Percentiles rank a stretch among this genome's conserved stretches.
Evolutionary conservation across 345 rosid genomes (phyloP).

Genomic region (Eucalyptus marginata): DNA sequence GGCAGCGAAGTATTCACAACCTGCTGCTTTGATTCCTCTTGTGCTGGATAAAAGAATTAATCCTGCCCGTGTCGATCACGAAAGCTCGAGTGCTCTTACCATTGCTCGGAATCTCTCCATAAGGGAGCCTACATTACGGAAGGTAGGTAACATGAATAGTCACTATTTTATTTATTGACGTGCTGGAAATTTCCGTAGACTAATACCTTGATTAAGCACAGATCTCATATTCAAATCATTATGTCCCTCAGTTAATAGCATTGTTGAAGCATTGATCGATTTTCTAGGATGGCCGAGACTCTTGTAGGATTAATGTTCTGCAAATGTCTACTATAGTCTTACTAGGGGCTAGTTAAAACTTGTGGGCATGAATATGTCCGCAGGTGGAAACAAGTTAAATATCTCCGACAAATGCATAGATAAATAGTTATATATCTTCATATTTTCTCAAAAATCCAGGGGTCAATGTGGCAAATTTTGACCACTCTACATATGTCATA

Average conservation of each 20-base stretch:
- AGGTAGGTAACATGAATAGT: not conserved
- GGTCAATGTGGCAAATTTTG: not conserved
- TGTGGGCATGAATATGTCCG: not conserved
- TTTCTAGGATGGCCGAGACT: no score
- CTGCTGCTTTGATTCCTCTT: no score
- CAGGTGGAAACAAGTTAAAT: no score
- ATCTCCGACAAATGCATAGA: no score
- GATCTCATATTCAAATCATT: not conserved
- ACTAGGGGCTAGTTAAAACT: no score
- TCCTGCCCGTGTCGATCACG: not conserved
- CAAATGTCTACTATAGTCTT: no score
- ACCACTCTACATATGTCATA: not conserved
- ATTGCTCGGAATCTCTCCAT: not conserved
- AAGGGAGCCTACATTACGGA: not conserved
- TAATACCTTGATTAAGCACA: not conserved
- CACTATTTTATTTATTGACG: not conserved
- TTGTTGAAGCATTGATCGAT: no score
- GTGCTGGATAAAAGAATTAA: no score
- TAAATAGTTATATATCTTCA: no score
- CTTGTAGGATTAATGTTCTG: no score
- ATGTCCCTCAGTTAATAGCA: not conserved
- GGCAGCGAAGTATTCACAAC: no score
- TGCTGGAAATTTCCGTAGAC: not conserved
- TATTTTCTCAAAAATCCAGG: no score
- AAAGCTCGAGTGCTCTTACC: not conserved